These are phyloP conservation scores for Fusarium nisikadoi DNA, from an alignment of 2,329 filamentous ascomycete species.

Conservation along the genomic window DNA sequence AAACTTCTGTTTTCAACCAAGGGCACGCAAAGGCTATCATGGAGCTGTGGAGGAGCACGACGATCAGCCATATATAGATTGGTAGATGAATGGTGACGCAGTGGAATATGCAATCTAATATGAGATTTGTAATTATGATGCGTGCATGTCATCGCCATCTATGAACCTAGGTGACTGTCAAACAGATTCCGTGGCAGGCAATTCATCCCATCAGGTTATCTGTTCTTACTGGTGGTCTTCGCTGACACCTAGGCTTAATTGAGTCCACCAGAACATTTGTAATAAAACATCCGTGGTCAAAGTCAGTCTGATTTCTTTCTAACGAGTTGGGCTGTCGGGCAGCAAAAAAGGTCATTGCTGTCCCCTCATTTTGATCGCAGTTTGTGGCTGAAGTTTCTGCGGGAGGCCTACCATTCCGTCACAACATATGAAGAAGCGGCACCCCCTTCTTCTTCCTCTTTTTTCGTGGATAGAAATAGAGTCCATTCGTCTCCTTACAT, in stretches of 20 bases:
- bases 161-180: not conserved
- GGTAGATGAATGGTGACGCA: not conserved
- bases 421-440: not conserved
- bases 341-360: no score
- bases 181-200: no score
- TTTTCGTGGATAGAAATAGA: not conserved
- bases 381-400: not conserved
- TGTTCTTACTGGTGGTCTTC: not conserved
- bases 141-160: no score
- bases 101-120: not conserved
- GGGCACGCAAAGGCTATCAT: no score
- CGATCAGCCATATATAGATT: not conserved
- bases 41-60: not conserved
- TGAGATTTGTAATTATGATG: accelerated
- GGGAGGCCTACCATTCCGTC: not conserved
- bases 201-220: no score
- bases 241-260: not conserved
- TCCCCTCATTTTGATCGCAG: not conserved
- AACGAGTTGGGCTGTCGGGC: no score
- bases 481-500: not conserved
- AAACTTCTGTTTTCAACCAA: no score
- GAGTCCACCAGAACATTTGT: accelerated
- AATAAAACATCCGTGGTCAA: accelerated
- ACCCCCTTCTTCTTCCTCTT: accelerated
- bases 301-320: not conserved